Base-by-base conservation (phyloP, 495 filamentous ascomycete species). In the Lepidopterella palustris region DNA sequence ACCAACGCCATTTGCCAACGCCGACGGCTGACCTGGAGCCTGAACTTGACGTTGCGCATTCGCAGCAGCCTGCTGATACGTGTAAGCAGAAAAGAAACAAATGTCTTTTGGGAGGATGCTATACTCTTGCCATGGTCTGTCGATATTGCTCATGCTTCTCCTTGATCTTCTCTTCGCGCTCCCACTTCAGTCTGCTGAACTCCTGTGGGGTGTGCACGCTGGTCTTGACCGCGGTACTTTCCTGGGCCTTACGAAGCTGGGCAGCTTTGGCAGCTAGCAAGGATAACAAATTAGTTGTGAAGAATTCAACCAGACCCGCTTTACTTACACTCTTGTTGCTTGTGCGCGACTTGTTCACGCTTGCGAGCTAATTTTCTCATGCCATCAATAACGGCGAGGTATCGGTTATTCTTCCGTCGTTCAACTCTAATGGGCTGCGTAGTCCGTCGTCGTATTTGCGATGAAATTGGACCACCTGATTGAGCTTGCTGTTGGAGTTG, bases 331-430 rank as follows among this genome's bases (percentile, higher is more conserved):
- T 95, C 88, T 68, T 90, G 86, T 63, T 92, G 87, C 74, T 97
- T 97, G 68, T 92, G 89, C 24, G 83, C 72, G 40, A 81, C 80
- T 4, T 85, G 86, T 76, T 98, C 93, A 40, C 90, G 80, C 76
- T 95, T 97, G 76, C 96, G 95, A 5, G 92, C 92, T 60, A 95
- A 70, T 71, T 97, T 98, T 42, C 91, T 84, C 88, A 97, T 96
- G 3, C 86, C 87, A 74, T 97, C 93, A 71, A 97, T 84, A 54
- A 97, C 77, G 20, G 87, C 87, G 57, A 97, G 78, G 66, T 95
- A 88, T 62, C 87, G 88, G 23, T 87, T 88, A 53, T 90, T 90
- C 66, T 89, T 82, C 58, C 90, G 80, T 55, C 92, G 83, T 59
- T 97, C 92, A 50, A 97, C 91, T 24, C 87, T 83, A 10, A 89